Evolutionary conservation across 2,329 filamentous ascomycete species (phyloP), one percentile per base, ranked within the genome.

Genomic region (Atkinsonella hypoxylon): DNA sequence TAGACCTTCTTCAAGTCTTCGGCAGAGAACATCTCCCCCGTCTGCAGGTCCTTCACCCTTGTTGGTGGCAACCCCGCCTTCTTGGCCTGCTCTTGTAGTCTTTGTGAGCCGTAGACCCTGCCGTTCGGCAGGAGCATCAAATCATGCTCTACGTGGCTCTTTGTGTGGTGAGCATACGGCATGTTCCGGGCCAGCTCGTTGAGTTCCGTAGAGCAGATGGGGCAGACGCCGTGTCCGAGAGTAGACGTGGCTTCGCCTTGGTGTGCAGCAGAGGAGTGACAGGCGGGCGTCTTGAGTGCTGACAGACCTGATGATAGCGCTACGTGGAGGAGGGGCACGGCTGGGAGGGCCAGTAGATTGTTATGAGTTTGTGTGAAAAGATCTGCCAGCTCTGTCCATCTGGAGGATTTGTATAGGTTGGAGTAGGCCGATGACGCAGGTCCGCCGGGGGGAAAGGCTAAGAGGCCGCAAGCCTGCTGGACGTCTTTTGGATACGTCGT

Each of bases 181-280:
- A 98, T 87, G 59, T 85, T 83, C 48, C 84, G 77, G 2, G 93
- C 91, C 34, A 98, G 78, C 61, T 90, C 87, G 65, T 97, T 97
- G 51, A 98, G 79, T 68, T 98, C 93, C 0, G 86, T 93, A 45
- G 86, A 93, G 72, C 93, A 98, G 62, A 98, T 97, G 3, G 93
- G 93, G 60, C 93, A 98, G 41, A 97, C 82, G 46, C 82, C 84
- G 8, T 86, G 84, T 2, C 81, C 82, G 1, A 85, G 77, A 30
- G 72, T 74, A 1, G 65, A 62, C 17, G 58, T 54, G 22, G 53
- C 52, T 26, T 60, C 52, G 12, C 58, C 56, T 20, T 58, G 48
- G 36, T 71, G 68, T 1, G 78, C 76, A 4, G 78, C 71, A 20
- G 74, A 71, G 1, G 85, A 85, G 69, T 97, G 90, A 64, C 93